phyloP scores from a whole-genome alignment of 352 stramenopile species.

The Globisporangium cystogenes region DNA sequence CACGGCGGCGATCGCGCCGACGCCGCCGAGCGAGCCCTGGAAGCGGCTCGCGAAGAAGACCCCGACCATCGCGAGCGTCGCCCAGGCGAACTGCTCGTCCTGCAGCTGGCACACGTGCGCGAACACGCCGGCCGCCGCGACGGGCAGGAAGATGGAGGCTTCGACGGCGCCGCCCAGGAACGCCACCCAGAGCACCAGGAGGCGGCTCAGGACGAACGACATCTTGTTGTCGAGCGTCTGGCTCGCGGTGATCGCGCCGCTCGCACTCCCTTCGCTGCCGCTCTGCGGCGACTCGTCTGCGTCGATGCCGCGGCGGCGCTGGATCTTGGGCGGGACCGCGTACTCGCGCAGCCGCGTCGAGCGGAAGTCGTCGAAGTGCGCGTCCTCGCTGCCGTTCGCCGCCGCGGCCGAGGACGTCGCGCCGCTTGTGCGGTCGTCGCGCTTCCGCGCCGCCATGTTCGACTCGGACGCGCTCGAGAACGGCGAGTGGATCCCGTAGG shows the following conservation, averaged over 20 bases:
- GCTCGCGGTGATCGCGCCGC: conserved; percentile 2
- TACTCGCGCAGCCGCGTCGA: conserved; percentile 13
- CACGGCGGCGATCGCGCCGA: conserved; percentile 25
- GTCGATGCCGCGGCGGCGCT: not conserved
- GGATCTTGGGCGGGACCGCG: conserved; percentile 10
- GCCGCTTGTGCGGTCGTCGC: conserved; percentile 7
- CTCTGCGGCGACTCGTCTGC: not conserved
- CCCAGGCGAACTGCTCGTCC: conserved; percentile 20
- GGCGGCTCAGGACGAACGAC: conserved; percentile 11
- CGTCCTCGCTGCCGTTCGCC: not conserved
- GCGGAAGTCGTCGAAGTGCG: conserved; percentile 4
- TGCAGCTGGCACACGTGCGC: conserved; percentile 23
- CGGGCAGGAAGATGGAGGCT: conserved; percentile 54
- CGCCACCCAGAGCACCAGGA: conserved; percentile 29
- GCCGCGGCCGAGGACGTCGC: conserved; percentile 1
- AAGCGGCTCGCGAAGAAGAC: conserved; percentile 32
- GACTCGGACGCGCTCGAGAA: conserved; percentile 5
- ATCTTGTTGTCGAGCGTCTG: conserved; percentile 15
- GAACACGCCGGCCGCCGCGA: conserved; percentile 39
- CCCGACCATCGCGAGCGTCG: conserved; percentile 21
- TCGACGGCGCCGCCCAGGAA: conserved; percentile 22
- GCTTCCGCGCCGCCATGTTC: conserved; percentile 5
- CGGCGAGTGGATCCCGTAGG: conserved; percentile 3
- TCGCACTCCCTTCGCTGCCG: not conserved
- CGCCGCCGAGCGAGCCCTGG: conserved; percentile 40